Evolutionary conservation across 208 protist species (phyloP), one percentile per base, ranked within the genome.

Genomic region (Trypanosomatidae sp.): DNA sequence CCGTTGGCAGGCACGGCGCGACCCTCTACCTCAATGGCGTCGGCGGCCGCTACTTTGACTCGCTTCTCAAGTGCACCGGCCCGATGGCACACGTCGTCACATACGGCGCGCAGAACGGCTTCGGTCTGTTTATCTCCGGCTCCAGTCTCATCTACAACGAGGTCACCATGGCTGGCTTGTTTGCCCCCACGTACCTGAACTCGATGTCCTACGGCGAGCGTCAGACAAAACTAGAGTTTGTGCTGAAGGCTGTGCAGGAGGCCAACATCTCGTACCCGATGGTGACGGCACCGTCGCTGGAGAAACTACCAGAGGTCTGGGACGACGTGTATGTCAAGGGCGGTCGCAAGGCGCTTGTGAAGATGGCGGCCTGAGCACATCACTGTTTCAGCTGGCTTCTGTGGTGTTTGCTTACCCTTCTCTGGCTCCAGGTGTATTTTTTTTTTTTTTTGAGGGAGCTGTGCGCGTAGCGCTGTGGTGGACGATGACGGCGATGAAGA

Each of bases 41-140:
- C 66, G 90, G 90, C n/a, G 90, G 90, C 30, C 72, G 76, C 30
- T 66, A 80, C 68, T 89, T 95, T 58, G 87, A 95, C 75, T 76
- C 76, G 33, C 83, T 93, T 68, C 73, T 95, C 59, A 85, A 87
- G 74, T 76, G 89, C 49, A 68, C 90, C 64, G 88, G 72, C n/a
- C 76, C 68, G 2, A 65, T 74, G 19, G 86, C 81, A 10, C 72
- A 91, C 62, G 88, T 90, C 25, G 88, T 95, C n/a, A 88, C 77
- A 15, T 95, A 92, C 69, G 90, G 90, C 60, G 88, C 90, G 15
- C 90, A 95, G 73, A 83, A 89, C 76, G 81, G 90, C 72, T 83
- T 87, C 28, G 90, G 90, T 19, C 62, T 95, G 43, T 82, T 91
- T 62, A 62, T 91, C 53, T 90, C 87, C 19, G 83, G 84, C 62